A percentile compares a stretch with the other conserved stretches of the same genome.
phyloP scores from a whole-genome alignment of 352 stramenopile genomes.

The Phytophthora europaea region DNA sequence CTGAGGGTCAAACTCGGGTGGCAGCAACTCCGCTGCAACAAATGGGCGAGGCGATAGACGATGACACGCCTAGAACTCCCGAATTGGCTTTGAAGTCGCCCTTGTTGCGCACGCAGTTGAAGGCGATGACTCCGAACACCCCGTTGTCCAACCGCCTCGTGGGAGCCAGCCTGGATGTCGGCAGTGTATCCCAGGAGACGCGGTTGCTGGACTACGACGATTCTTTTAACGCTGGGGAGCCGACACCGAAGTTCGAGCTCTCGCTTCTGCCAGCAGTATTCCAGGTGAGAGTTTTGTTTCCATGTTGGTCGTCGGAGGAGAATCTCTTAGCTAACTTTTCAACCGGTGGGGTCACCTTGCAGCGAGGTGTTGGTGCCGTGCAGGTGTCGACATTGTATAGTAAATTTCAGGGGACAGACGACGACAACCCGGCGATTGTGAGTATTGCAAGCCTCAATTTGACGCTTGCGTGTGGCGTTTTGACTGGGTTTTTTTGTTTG shows the following conservation, averaged over 20 bases:
- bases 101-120: slow-evolving; percentile 81
- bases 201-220: slow-evolving; percentile 78
- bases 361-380: slow-evolving; percentile 83
- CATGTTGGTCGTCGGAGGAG: neutral
- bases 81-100: slow-evolving; percentile 81
- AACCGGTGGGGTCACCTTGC: slow-evolving; percentile 12
- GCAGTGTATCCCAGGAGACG: slow-evolving; percentile 74
- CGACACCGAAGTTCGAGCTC: slow-evolving; percentile 78
- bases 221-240: slow-evolving; percentile 68
- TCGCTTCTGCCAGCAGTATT: slow-evolving; percentile 77
- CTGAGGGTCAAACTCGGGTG: slow-evolving; percentile 11
- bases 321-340: slow-evolving; percentile 13
- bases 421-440: slow-evolving; percentile 72
- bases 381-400: slow-evolving; percentile 88
- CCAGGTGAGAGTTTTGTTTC: slow-evolving; percentile 53
- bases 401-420: slow-evolving; percentile 76
- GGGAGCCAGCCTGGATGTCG: slow-evolving; percentile 77
- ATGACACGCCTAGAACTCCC: slow-evolving; percentile 71
- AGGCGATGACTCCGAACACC: slow-evolving; percentile 86
- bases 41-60: slow-evolving; percentile 46
- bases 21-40: slow-evolving; percentile 34
- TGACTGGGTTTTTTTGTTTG: slow-evolving; percentile 17
- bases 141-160: slow-evolving; percentile 87
- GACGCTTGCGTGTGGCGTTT: slow-evolving; percentile 14
- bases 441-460: slow-evolving; percentile 43